Percentiles rank a stretch among this genome's conserved stretches.
phyloP scores from a whole-genome alignment of 2,329 filamentous ascomycete species.

The Cryphonectria parasitica region DNA sequence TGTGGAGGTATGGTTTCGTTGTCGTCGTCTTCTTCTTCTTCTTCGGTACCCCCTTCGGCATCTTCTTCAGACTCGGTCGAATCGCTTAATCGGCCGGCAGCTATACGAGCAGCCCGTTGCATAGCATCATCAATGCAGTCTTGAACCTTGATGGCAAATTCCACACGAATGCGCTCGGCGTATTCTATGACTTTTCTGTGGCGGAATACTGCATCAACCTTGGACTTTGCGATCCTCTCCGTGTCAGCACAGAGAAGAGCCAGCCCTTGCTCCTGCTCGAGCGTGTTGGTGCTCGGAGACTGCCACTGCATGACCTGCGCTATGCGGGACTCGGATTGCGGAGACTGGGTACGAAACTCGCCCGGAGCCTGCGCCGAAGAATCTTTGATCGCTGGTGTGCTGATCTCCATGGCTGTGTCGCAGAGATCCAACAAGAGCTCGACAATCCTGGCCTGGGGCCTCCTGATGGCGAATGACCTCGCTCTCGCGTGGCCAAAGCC shows the following conservation, averaged over 20 bases:
- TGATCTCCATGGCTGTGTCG: conserved; percentile 94
- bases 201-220: conserved; percentile 90
- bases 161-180: conserved; percentile 89
- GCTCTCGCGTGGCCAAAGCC: conserved; percentile 80
- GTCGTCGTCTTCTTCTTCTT: conserved; percentile 41
- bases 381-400: conserved; percentile 90
- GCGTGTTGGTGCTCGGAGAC: conserved; percentile 84
- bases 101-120: conserved; percentile 85
- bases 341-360: conserved; percentile 90
- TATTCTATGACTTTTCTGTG: conserved; percentile 95
- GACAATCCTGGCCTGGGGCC: conserved; percentile 89
- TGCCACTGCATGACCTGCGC: conserved; percentile 96
- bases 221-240: conserved; percentile 79
- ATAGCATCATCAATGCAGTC: conserved; percentile 94
- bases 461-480: conserved; percentile 86
- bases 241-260: conserved; percentile 89
- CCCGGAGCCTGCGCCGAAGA: conserved; percentile 66
- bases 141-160: conserved; percentile 90
- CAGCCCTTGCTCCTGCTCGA: conserved; percentile 92
- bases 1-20: conserved; percentile 42
- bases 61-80: conserved; percentile 67
- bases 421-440: conserved; percentile 94
- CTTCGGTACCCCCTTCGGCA: conserved; percentile 42
- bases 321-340: conserved; percentile 92
- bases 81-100: conserved; percentile 81